Evolutionary conservation across 2,329 filamentous ascomycete genomes (phyloP).

Genomic region (Calonectria henricotiae): DNA sequence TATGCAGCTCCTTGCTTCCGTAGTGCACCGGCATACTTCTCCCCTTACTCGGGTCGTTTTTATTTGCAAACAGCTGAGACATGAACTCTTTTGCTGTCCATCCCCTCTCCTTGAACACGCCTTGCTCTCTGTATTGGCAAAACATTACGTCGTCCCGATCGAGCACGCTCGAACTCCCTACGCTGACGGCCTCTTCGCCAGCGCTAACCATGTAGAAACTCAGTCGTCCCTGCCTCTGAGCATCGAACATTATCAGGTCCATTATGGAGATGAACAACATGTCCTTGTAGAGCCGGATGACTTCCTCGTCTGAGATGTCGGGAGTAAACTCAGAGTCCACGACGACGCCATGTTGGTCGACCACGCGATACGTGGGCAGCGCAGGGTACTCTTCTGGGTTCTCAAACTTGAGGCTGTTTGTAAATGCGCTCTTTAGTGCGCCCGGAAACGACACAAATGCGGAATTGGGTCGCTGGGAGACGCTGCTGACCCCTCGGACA

Average conservation of each 20-base stretch:
- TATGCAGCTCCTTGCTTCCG: constrained; percentile 86
- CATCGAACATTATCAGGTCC: constrained; percentile 98
- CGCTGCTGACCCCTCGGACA: constrained; percentile 63
- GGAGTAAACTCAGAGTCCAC: constrained; percentile 81
- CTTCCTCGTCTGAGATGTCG: constrained; percentile 77
- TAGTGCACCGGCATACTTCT: constrained; percentile 99
- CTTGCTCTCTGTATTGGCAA: constrained; percentile 94
- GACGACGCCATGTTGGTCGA: constrained; percentile 89
- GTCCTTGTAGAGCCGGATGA: constrained; percentile 75
- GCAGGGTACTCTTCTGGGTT: constrained; percentile 80
- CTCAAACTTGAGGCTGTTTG: constrained; percentile 83
- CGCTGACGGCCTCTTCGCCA: constrained; percentile 93
- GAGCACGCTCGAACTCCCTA: constrained; percentile 89
- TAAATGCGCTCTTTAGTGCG: constrained; percentile 96
- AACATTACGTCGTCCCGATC: constrained; percentile 91
- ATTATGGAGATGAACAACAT: constrained; percentile 85
- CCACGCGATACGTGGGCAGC: constrained; percentile 91
- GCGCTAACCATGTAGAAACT: constrained; percentile 99
- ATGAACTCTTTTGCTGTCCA: constrained; percentile 93
- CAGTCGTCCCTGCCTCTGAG: constrained; percentile 92
- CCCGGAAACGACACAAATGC: constrained; percentile 85
- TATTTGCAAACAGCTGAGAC: constrained; percentile 94
- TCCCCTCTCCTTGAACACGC: constrained; percentile 90
- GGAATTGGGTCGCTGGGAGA: constrained; percentile 72
- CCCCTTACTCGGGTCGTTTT: constrained; percentile 83